These are phyloP conservation scores for Bifiguratus adelaidae DNA, from an alignment of 192 early-diverging fungal species.

Conservation along the genomic window DNA sequence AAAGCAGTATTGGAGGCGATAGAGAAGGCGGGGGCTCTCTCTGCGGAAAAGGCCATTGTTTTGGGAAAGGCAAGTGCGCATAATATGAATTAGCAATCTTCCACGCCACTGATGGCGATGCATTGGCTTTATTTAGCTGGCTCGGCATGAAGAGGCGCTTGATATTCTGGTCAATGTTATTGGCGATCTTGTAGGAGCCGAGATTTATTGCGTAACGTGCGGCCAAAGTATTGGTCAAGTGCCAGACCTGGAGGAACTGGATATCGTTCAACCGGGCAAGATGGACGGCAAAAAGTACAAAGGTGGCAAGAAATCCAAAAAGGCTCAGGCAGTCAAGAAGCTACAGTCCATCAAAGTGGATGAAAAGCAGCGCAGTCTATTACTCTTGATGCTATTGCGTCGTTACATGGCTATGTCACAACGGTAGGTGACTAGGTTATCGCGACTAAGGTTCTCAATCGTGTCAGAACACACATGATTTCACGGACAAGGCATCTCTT, in stretches of 20 bases:
- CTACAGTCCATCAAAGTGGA: not conserved
- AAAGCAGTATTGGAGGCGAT: constrained; percentile 18
- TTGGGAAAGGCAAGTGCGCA: constrained; percentile 26
- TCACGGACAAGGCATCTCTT: constrained; percentile 25
- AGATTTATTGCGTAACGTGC: constrained; percentile 36
- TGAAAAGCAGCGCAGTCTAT: not conserved
- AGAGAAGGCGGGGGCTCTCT: constrained; percentile 16
- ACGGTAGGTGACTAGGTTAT: constrained; percentile 9
- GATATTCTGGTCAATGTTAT: constrained; percentile 28
- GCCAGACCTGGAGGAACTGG: not conserved
- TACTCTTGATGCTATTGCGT: not conserved
- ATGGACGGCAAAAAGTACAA: constrained; percentile 2
- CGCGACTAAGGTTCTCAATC: too few species aligned
- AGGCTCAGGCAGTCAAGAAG: not conserved
- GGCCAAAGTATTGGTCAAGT: constrained; percentile 23
- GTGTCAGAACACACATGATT: too few species aligned
- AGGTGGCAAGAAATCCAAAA: not conserved
- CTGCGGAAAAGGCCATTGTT: constrained; percentile 33
- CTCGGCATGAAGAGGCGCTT: constrained; percentile 28
- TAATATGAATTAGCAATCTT: not conserved
- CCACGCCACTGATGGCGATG: not conserved
- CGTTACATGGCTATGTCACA: not conserved
- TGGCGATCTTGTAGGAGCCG: constrained; percentile 40
- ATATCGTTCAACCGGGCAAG: not conserved
- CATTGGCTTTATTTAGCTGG: constrained; percentile 15